These are phyloP conservation scores for Zygosaccharomyces sapae DNA, from an alignment of 1,139 yeast species.

Conservation along the genomic window DNA sequence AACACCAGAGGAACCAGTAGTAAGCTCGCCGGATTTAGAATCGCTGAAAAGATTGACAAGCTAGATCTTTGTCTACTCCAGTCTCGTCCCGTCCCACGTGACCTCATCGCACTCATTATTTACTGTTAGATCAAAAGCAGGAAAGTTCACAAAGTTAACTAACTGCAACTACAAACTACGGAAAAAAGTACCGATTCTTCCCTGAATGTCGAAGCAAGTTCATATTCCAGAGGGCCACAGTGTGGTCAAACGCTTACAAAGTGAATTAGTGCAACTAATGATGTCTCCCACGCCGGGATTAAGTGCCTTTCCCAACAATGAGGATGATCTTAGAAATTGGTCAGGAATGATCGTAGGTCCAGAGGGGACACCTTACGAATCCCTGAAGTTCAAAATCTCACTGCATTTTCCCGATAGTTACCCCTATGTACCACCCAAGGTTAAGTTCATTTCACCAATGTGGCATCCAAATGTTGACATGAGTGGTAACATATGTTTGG, in stretches of 20 bases:
- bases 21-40: slow-evolving; percentile 3
- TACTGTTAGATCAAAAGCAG: slow-evolving; percentile 3
- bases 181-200: background rate
- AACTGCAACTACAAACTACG: background rate
- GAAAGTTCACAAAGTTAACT: background rate
- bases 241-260: slow-evolving; percentile 41
- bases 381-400: slow-evolving; percentile 50
- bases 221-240: slow-evolving; percentile 14
- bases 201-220: slow-evolving; percentile 1
- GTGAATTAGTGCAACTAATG: slow-evolving; percentile 49
- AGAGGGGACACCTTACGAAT: slow-evolving; percentile 54
- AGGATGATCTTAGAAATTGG: slow-evolving; percentile 54
- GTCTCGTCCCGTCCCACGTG: background rate
- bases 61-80: background rate
- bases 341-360: slow-evolving; percentile 64
- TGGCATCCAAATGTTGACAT: slow-evolving; percentile 72
- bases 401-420: slow-evolving; percentile 56
- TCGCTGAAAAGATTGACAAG: background rate
- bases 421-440: slow-evolving; percentile 58
- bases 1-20: background rate
- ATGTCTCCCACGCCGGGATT: slow-evolving; percentile 49
- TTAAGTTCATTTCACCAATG: slow-evolving; percentile 60
- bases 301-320: slow-evolving; percentile 51
- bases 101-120: background rate
- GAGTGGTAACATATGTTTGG: slow-evolving; percentile 72